Base-by-base conservation (phyloP, 192 early-diverging fungal genomes). In the Coemansia sp. region DNA sequence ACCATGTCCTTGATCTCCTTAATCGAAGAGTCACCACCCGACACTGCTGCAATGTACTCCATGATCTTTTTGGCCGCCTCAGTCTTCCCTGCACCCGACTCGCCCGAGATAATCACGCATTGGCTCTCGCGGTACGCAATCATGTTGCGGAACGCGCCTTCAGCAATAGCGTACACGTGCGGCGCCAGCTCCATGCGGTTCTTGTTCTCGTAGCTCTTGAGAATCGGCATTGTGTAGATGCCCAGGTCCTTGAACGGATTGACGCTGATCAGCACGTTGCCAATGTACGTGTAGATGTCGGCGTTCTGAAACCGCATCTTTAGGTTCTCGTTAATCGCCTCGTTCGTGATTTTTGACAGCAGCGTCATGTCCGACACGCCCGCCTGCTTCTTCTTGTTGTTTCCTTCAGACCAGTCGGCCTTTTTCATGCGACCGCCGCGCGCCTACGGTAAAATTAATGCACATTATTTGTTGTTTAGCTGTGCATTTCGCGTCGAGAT, bases 31-130 rank as follows among this genome's bases (percentile, higher is more conserved):
- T 83, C 79, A 22, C 81, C 91, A 34, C 89, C 91, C 30, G 93
- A 94, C 6, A 98, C 94, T 0, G 92, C 93, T 10, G 96, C 94
- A 78, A 98, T 93, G 73, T 98, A 99, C 82, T 98, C 94, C 94
- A 94, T 95, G 52, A 92, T 91, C 78, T 88, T 86, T 66, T 94
- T 93, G 12, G 92, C 94, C 11, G 92, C 91, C 77, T 93, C 93
- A 18, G 89, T 95, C 67, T 92, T 92, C 56, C 93, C 94, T 19
- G 94, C 94, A 27, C 94, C 94, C 49, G 89, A 91, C 82, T 96
- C 94, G 67, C 94, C 94, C 80, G 87, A 87, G 59, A 99, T 99
- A 66, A 99, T 99, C 59, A 99, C 93, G 81, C 95, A 98, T 64
- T 99, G 96, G 71, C 93, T 97, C 71, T 99, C 96, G 76, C 93